These are phyloP conservation scores for Setaria italica DNA, from an alignment of 202 grass and related monocot genomes.

Conservation along the genomic window DNA sequence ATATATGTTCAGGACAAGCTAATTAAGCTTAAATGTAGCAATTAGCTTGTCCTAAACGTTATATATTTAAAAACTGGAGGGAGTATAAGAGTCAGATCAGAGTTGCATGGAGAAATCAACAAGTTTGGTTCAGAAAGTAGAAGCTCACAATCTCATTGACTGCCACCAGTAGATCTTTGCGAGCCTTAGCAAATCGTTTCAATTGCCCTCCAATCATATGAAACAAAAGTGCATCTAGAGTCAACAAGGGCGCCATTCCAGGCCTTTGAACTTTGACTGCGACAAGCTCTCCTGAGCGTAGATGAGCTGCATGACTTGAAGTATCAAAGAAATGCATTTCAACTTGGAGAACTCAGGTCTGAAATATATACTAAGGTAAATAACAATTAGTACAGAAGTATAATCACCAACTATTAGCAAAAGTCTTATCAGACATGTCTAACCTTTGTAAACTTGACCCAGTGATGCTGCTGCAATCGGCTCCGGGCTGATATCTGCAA, in stretches of 20 bases:
- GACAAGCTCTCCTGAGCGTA: conserved; percentile 90
- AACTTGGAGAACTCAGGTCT: conserved; percentile 55
- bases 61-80: not conserved
- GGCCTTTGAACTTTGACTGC: conserved; percentile 96
- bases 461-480: conserved; percentile 91
- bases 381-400: conserved; percentile 36
- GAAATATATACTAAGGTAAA: conserved; percentile 48
- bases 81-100: conserved; percentile 9
- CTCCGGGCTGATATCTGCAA: conserved; percentile 83
- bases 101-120: not conserved
- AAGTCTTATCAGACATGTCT: conserved; percentile 38
- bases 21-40: not conserved
- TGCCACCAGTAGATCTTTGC: conserved; percentile 94
- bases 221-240: conserved; percentile 91
- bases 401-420: conserved; percentile 13
- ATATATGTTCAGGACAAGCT: not conserved
- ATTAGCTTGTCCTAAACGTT: not conserved
- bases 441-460: conserved; percentile 99
- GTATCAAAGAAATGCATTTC: conserved; percentile 93
- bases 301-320: conserved; percentile 99
- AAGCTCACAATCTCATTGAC: conserved; percentile 91
- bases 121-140: conserved; percentile 29
- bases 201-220: conserved; percentile 96
- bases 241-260: conserved; percentile 87
- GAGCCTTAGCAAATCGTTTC: conserved; percentile 93